phyloP scores from a whole-genome alignment of 495 filamentous ascomycete genomes.

The Neurospora cerealis region DNA sequence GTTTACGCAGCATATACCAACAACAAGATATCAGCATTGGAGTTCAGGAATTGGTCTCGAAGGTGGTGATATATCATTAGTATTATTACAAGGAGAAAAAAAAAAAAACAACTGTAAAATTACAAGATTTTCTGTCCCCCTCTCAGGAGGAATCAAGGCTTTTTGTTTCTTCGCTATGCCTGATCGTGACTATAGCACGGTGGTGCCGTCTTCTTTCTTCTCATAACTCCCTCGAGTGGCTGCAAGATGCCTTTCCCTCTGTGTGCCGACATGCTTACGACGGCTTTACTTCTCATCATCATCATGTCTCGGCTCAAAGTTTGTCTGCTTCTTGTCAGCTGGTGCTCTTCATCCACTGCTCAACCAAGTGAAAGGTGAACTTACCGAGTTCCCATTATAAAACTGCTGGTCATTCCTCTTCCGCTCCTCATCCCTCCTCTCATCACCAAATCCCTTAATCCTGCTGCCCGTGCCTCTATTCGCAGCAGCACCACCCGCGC shows the following conservation, averaged over 20 bases:
- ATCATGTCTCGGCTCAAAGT: conserved; percentile 61
- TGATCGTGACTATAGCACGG: neutral
- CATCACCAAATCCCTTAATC: conserved; percentile 16
- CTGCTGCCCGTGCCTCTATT: conserved; percentile 3
- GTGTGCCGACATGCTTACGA: neutral
- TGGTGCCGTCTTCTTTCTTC: neutral
- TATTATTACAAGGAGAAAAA: neutral
- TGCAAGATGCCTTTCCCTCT: neutral
- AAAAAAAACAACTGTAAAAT: neutral
- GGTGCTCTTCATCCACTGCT: neutral
- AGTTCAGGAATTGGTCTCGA: neutral
- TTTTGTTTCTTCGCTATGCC: neutral
- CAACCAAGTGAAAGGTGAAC: conserved; percentile 11
- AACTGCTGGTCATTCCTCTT: conserved; percentile 49
- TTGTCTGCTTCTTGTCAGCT: conserved; percentile 41
- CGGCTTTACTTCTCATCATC: conserved; percentile 36
- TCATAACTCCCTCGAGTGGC: neutral
- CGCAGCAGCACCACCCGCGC: neutral
- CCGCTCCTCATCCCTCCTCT: conserved; percentile 17
- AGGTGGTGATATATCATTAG: neutral
- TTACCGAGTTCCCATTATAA: conserved; percentile 85
- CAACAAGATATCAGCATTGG: neutral
- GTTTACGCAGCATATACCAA: neutral
- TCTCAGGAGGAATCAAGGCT: neutral
- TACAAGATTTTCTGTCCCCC: neutral